Conservation (phyloP, 257 asterid genomes). For the Solanum chilense region DNA sequence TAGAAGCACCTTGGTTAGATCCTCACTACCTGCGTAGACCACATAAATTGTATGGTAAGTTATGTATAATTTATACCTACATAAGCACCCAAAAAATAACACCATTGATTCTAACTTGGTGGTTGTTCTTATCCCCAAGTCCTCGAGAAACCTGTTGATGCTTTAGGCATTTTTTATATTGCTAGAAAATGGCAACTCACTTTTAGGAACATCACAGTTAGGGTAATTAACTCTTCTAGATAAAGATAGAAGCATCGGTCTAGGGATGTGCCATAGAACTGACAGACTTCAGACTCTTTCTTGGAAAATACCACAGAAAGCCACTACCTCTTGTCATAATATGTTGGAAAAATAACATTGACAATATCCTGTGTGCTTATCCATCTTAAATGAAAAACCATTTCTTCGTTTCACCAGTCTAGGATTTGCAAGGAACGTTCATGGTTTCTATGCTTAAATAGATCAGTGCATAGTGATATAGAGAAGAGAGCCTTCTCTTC, state of each 20-base stretch:
- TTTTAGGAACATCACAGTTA: not conserved
- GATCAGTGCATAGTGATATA: not conserved
- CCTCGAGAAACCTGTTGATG: not conserved
- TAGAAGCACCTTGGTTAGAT: not conserved
- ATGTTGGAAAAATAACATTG: not conserved
- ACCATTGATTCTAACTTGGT: not conserved
- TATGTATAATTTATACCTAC: not conserved
- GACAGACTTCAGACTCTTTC: not conserved
- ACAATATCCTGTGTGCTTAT: not conserved
- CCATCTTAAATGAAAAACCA: not conserved
- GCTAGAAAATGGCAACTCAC: not conserved
- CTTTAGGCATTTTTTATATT: not conserved
- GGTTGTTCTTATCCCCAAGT: not conserved
- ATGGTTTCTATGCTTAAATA: not conserved
- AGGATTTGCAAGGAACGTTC: not conserved
- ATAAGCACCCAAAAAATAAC: not conserved
- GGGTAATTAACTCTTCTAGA: not conserved
- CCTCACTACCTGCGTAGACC: not conserved
- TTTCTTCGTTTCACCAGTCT: not conserved
- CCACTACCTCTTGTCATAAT: not conserved
- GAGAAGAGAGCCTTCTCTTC: not conserved
- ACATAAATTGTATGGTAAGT: no score
- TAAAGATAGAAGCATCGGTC: not conserved
- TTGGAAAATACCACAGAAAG: not conserved
- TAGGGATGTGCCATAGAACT: not conserved